Base-by-base conservation (phyloP, 345 rosid species). In the Leavenworthia alabamica region DNA sequence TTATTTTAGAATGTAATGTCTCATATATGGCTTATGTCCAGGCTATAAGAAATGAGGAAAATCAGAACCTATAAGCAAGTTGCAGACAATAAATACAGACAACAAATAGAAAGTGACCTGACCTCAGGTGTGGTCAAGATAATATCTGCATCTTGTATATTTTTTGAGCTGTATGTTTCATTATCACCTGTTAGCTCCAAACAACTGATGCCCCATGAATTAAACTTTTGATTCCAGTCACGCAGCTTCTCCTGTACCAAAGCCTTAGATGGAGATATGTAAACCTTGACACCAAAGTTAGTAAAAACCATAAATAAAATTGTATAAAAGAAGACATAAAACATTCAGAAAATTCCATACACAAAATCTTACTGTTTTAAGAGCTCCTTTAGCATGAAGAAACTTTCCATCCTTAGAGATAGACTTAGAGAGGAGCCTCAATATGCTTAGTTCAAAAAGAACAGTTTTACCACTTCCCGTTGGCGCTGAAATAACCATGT, bases 71-170 rank as follows among this genome's bases (percentile, higher is more conserved):
- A 9, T 14, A 27, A 60, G 8, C 36, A 35, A 44, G 28, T 52
- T 61, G 10, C 49, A 53, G 6, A 24, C 1, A 22, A 46, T 15
- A 49, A 42, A 33, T n/a, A 24, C 33, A 63, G 47, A 32, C 52
- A 40, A n/a, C 5, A 35, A 46, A 36, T 32, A 39, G 27, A 54
- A 28, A 20, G 5, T 46, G 19, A 23, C 33, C 78, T 56, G 54
- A 93, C 97, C 97, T 89, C 99, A 40, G 99, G 99, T 62, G 96
- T 93, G 29, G 99, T 93, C 59, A 93, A 73, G 62, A 93, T 87
- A 59, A 93, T 82, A 75, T 89, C 96, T 44, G 96, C 94, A 35
- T 93, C 99, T 69, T 82, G 97, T 72, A 89, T 76, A 60, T 77
- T 83, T 75, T 72, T 83, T 57, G 37, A 67, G 75, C 73, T 87